Base-by-base conservation (phyloP, 2,329 filamentous ascomycete genomes). In the Fusarium secorum region DNA sequence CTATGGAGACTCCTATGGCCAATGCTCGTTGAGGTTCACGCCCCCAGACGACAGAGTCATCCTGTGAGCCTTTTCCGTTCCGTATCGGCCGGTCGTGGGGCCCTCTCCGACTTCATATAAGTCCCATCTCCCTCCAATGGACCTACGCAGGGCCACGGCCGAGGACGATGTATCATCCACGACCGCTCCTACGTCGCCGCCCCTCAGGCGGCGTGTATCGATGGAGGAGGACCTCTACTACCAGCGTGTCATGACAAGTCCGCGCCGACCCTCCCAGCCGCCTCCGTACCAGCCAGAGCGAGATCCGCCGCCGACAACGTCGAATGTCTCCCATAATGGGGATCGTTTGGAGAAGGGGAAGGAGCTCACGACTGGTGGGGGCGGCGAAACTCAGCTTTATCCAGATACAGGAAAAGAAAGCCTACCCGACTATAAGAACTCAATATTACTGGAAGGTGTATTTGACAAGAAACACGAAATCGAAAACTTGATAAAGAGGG, bases 401-500 rank as follows among this genome's bases (percentile, higher is more conserved):
- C 48, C 65, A 42, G 53, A 60, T 33, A 62, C 58, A 38, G 49
- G 81, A 57, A 76, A 80, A 39, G 86, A 89, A 70, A 74, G 78
- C 33, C 79, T 89, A 38, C 88, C 89, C n/a, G 73, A 78, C 28
- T 91, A 91, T 76, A 86, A 86, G 51, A 88, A 84, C 73, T 85
- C 83, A 74, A 84, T 90, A 59, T 81, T 83, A 59, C 79, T 88
- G 52, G 85, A 89, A 75, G 86, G 84, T 30, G 82, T 90, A 10
- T 90, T 90, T 74, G 81, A 84, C 71, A 86, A 86, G 76, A 92
- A 91, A 80, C 87, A 89, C 81, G 90, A 93, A 78, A 85, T 92
- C 60, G 85, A 89, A 66, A 86, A 89, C 63, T 88, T 89, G 10
- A 90, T 88, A 70, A 88, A 90, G 76, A 82, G 88, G 48, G 87